Percentiles rank a stretch among this genome's conserved stretches.
phyloP scores from a whole-genome alignment of 1,284 basidiomycete species.

The Apiotrichum siamense region DNA sequence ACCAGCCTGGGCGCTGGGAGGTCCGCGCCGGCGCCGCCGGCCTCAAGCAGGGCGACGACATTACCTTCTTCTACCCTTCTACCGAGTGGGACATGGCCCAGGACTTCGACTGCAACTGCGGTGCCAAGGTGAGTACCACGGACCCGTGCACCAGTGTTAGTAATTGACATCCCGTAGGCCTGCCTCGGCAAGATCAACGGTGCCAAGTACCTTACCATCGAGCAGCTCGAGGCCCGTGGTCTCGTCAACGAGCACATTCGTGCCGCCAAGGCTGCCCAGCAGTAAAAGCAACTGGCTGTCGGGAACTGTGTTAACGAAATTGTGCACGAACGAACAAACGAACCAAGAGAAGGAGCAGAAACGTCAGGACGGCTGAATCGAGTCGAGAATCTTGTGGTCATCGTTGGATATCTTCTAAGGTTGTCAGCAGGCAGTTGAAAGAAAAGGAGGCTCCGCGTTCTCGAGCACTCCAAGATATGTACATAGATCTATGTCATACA shows the following conservation, averaged over 20 bases:
- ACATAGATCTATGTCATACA: too few species aligned
- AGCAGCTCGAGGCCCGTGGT: constrained; percentile 38
- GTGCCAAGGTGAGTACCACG: constrained; percentile 38
- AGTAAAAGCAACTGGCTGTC: too few species aligned
- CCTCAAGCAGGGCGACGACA: constrained; percentile 48
- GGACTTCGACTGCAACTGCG: constrained; percentile 58
- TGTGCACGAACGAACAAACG: background rate
- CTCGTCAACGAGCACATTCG: constrained; percentile 45
- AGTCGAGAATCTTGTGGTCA: background rate
- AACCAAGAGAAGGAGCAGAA: background rate
- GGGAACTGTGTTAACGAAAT: background rate
- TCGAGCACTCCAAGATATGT: background rate
- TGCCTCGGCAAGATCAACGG: constrained; percentile 49
- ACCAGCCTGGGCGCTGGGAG: constrained; percentile 48
- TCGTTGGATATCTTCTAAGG: background rate
- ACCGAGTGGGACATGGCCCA: constrained; percentile 69
- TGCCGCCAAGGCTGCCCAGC: constrained; percentile 34
- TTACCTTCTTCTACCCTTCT: constrained; percentile 61
- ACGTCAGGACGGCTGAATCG: background rate
- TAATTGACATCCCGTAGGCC: constrained; percentile 18
- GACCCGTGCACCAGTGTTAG: background rate
- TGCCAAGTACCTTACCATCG: constrained; percentile 43
- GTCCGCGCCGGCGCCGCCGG: constrained; percentile 45
- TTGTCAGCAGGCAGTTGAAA: too few species aligned
- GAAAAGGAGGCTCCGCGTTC: too few species aligned